Evolutionary conservation across 2,329 filamentous ascomycete genomes (phyloP).

Genomic region (Botrytis fabae): DNA sequence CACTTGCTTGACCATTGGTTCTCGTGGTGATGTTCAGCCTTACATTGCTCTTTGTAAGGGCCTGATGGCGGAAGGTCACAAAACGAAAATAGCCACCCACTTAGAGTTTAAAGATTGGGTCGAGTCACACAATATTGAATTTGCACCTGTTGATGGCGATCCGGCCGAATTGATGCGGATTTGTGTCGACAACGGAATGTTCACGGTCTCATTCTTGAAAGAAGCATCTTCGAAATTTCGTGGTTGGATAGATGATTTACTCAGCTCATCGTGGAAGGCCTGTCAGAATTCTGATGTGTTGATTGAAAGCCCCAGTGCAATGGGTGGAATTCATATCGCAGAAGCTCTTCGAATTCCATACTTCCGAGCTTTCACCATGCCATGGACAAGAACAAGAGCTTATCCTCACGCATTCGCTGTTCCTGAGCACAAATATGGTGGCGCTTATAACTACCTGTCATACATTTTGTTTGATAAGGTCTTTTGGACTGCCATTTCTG

Average conservation of each 20-base stretch:
- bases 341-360: constrained; percentile 92
- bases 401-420: constrained; percentile 97
- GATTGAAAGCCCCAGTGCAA: constrained; percentile 93
- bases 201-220: constrained; percentile 85
- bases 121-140: constrained; percentile 89
- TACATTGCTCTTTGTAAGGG: constrained; percentile 97
- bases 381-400: constrained; percentile 91
- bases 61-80: constrained; percentile 82
- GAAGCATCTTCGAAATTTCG: constrained; percentile 88
- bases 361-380: constrained; percentile 97
- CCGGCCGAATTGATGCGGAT: constrained; percentile 93
- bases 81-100: constrained; percentile 85
- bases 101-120: constrained; percentile 88
- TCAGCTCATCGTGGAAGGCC: constrained; percentile 76
- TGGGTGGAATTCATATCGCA: constrained; percentile 97
- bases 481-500: constrained; percentile 91
- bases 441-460: constrained; percentile 90
- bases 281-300: constrained; percentile 86
- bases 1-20: constrained; percentile 94
- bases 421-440: constrained; percentile 89
- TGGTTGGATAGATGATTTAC: constrained; percentile 89
- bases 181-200: constrained; percentile 96
- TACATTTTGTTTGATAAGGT: constrained; percentile 97
- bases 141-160: constrained; percentile 83
- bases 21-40: constrained; percentile 92